These are phyloP conservation scores for Wallacemonas rigidus DNA, from an alignment of 208 protist species.

Conservation along the genomic window DNA sequence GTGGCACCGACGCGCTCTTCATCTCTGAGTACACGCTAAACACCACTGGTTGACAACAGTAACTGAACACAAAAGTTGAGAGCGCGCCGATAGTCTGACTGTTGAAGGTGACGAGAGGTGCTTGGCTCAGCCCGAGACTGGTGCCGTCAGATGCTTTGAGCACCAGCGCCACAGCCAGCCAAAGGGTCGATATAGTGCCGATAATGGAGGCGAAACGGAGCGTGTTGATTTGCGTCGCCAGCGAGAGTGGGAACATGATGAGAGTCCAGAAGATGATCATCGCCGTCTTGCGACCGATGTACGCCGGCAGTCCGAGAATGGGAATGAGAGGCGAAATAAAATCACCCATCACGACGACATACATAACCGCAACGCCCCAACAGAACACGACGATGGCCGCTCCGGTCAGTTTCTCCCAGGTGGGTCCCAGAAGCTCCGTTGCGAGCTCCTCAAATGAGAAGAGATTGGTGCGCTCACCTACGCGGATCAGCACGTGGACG, in stretches of 20 bases:
- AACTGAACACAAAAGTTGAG: conserved; percentile 76
- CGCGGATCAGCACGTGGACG: conserved; percentile 63
- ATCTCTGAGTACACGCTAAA: conserved; percentile 79
- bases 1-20: conserved; percentile 42
- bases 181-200: conserved; percentile 55
- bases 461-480: conserved; percentile 61
- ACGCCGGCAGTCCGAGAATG: conserved; percentile 24
- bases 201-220: conserved; percentile 78
- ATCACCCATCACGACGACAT: conserved; percentile 84
- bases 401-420: conserved; percentile 54
- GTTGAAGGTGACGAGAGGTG: conserved; percentile 36
- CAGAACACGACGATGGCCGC: conserved; percentile 77
- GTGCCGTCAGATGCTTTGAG: conserved; percentile 22
- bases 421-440: conserved; percentile 44
- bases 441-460: conserved; percentile 75
- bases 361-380: conserved; percentile 83
- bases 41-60: conserved; percentile 81
- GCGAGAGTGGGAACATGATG: conserved; percentile 82
- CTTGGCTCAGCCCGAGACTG: neutral
- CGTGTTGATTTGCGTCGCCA: conserved; percentile 63
- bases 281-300: conserved; percentile 39
- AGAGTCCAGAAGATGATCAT: conserved; percentile 79
- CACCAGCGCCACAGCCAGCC: conserved; percentile 54
- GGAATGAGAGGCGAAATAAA: conserved; percentile 61
- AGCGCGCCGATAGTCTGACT: conserved; percentile 41